Evolutionary conservation across 2,329 filamentous ascomycete genomes (phyloP).

Genomic region (Xylaria arbuscula): DNA sequence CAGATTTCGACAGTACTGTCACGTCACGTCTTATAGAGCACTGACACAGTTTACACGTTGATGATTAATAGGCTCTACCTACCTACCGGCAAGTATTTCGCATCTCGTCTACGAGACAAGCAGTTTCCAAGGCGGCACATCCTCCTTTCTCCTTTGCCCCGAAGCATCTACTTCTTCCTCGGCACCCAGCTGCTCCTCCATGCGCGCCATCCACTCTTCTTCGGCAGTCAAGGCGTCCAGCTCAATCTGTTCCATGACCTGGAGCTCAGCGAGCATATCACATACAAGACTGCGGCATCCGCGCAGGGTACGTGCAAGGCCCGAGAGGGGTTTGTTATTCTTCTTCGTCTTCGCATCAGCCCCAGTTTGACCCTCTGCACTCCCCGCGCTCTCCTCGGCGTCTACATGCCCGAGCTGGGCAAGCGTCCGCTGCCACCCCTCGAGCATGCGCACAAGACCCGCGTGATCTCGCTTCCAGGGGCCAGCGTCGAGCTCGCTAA

Average conservation of each 20-base stretch:
- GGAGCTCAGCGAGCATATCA: constrained; percentile 72
- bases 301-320: constrained; percentile 44
- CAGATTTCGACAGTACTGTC: too few relatives aligned
- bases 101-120: constrained; percentile 27
- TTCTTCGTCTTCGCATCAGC: background rate
- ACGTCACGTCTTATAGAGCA: too few relatives aligned
- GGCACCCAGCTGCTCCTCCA: constrained; percentile 57
- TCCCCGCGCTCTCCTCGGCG: background rate
- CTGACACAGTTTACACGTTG: too few relatives aligned
- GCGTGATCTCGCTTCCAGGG: constrained; percentile 70
- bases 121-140: constrained; percentile 50
- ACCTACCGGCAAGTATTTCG: background rate
- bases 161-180: constrained; percentile 48
- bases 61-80: too few relatives aligned
- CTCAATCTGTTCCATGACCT: constrained; percentile 71
- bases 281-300: constrained; percentile 58
- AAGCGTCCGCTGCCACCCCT: constrained; percentile 64
- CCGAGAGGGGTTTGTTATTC: constrained; percentile 35
- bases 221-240: constrained; percentile 66
- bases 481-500: constrained; percentile 64
- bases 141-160: constrained; percentile 28
- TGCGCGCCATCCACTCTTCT: constrained; percentile 66
- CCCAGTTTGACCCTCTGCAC: background rate
- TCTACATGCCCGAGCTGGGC: constrained; percentile 54
- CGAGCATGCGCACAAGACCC: constrained; percentile 64